Base-by-base conservation (phyloP, 352 stramenopile species). In the Globisporangium splendens region DNA sequence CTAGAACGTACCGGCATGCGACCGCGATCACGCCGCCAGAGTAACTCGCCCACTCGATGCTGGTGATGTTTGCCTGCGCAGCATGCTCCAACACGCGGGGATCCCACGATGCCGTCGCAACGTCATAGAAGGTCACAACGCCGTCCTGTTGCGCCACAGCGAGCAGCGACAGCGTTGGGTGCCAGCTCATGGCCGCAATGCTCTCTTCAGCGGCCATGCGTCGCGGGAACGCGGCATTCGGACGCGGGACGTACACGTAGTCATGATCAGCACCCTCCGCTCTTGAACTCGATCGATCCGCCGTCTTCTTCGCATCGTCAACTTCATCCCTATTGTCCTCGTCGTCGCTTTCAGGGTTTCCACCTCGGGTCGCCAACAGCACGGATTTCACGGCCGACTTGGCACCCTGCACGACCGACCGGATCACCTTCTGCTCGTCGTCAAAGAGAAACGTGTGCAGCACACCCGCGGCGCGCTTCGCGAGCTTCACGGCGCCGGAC, bases 121-220 rank as follows among this genome's bases (percentile, higher is more conserved):
- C 68, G 51, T 91, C 62, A 39, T 90, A 93, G 41, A 91, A 66
- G 61, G 81, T 50, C 38, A 93, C 81, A 22, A 88, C 68, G 50
- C 79, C 77, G 35, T 91, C 81, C 38, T 72, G 61, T 61, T 90
- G 83, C 8, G 77, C 83, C 35, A 93, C 78, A 0, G 83, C 83
- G n/a, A 93, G 67, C 31, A 90, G 38, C 44, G 70, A 73, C 15
- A 73, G 56, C 50, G 61, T 72, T 20, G 77, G 70, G 50, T 93
- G 79, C 80, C 80, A 93, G 43, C 69, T 77, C 14, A 89, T 63
- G 12, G 79, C 61, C 18, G 75, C 66, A 14, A 93, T 79, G 56
- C 59, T 86, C 54, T 89, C 28, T 35, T 35, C 28, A 35, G 28
- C 10, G 28, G 28, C 28, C 28, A 11, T 35, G 28, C 5, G 28